phyloP scores from a whole-genome alignment of 1,284 basidiomycete species.

The Hortiboletus rubellus region DNA sequence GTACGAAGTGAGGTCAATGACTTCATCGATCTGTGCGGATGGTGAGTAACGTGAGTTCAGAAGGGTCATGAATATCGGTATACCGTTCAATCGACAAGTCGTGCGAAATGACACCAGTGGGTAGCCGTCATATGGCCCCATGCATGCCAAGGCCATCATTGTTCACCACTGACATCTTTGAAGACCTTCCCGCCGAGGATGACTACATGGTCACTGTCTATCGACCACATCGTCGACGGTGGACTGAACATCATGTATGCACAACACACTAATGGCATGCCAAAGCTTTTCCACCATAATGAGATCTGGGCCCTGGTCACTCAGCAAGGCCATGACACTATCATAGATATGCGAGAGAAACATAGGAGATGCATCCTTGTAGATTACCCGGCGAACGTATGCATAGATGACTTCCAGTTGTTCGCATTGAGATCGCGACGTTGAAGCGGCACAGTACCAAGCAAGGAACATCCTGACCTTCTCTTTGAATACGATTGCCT shows the following conservation, averaged over 20 bases:
- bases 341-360: constrained; percentile 37
- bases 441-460: constrained; percentile 30
- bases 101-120: constrained; percentile 30
- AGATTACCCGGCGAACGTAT: constrained; percentile 38
- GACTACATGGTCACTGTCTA: constrained; percentile 26
- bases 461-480: constrained; percentile 35
- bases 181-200: constrained; percentile 37
- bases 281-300: constrained; percentile 36
- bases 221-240: constrained; percentile 34
- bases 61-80: not conserved
- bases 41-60: not conserved
- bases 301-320: constrained; percentile 33
- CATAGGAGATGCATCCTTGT: constrained; percentile 36
- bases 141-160: constrained; percentile 33
- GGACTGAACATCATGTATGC: constrained; percentile 29
- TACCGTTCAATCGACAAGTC: constrained; percentile 31
- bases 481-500: constrained; percentile 28
- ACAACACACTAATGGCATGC: constrained; percentile 31
- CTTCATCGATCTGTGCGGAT: constrained; percentile 29
- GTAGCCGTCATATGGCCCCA: constrained; percentile 37
- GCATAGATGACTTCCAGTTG: constrained; percentile 35
- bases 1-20: constrained; percentile 32
- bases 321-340: constrained; percentile 29
- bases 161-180: constrained; percentile 28
- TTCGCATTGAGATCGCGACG: constrained; percentile 34